Evolutionary conservation across 176 grass and related monocot genomes (phyloP).

Genomic region (Carex myosuroides): DNA sequence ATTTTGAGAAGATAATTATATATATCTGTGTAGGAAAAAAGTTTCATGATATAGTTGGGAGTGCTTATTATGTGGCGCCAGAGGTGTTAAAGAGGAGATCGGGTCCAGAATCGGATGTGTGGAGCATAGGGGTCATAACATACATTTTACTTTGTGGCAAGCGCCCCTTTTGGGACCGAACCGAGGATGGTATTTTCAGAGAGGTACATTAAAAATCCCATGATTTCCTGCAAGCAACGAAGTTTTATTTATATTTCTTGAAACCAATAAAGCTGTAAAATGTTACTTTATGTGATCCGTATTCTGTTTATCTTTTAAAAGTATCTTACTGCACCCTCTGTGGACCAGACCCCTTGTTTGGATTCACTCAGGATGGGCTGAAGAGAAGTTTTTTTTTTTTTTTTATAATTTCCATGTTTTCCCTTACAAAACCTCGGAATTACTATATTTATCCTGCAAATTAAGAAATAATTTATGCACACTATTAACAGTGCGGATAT

Average conservation of each 20-base stretch:
- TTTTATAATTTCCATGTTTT: neutral
- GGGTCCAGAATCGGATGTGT: slow-evolving; percentile 94
- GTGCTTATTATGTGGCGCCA: slow-evolving; percentile 98
- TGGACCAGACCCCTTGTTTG: neutral
- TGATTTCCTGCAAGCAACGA: neutral
- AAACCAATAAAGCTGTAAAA: neutral
- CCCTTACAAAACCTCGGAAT: neutral
- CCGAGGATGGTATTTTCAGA: slow-evolving; percentile 96
- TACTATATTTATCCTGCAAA: neutral
- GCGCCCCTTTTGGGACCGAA: slow-evolving; percentile 97
- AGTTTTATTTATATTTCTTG: neutral
- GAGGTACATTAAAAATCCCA: slow-evolving; percentile 40
- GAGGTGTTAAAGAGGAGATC: slow-evolving; percentile 89
- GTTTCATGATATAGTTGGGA: slow-evolving; percentile 94
- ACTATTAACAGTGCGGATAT: neutral
- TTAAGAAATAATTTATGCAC: neutral
- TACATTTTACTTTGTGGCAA: slow-evolving; percentile 98
- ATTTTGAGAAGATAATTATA: neutral
- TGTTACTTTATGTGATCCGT: neutral
- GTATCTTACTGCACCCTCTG: neutral
- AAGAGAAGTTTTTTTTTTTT: neutral
- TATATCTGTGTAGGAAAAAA: slow-evolving; percentile 56
- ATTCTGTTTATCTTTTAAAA: neutral
- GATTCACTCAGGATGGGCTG: neutral
- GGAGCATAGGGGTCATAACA: slow-evolving; percentile 99